phyloP scores from a whole-genome alignment of 2,329 filamentous ascomycete species.

The Verticillium tricorpus region DNA sequence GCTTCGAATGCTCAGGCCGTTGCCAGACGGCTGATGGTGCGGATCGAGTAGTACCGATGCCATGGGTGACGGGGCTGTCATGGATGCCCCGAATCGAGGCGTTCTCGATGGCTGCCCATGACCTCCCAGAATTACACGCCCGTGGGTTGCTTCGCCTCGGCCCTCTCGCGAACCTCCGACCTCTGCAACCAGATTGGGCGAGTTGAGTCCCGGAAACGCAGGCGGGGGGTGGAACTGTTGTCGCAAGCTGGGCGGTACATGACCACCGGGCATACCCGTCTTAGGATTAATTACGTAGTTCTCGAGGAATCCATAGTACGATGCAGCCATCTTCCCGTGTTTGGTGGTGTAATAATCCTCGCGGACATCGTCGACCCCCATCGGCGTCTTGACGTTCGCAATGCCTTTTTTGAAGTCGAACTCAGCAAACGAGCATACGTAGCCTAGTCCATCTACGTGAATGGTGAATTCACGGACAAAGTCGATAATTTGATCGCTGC shows the following conservation, averaged over 20 bases:
- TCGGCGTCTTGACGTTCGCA: slow-evolving; percentile 34
- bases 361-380: slow-evolving; percentile 55
- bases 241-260: slow-evolving; percentile 48
- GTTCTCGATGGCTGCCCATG: slow-evolving; percentile 30
- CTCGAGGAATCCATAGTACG: slow-evolving; percentile 90
- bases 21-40: slow-evolving; percentile 63
- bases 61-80: slow-evolving; percentile 59
- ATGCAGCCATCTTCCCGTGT: slow-evolving; percentile 97
- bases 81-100: slow-evolving; percentile 37
- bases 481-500: slow-evolving; percentile 89
- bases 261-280: slow-evolving; percentile 54
- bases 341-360: slow-evolving; percentile 94
- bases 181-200: slow-evolving; percentile 52
- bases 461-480: slow-evolving; percentile 98
- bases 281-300: slow-evolving; percentile 79
- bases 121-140: slow-evolving; percentile 29
- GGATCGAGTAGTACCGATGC: slow-evolving; percentile 70
- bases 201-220: slow-evolving; percentile 66
- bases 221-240: slow-evolving; percentile 71
- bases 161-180: slow-evolving; percentile 47
- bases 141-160: slow-evolving; percentile 38
- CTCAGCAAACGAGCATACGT: slow-evolving; percentile 95
- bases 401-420: slow-evolving; percentile 92
- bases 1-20: slow-evolving; percentile 39
- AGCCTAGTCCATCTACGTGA: slow-evolving; percentile 91